Evolutionary conservation across 2,329 filamentous ascomycete species (phyloP).

Genomic region (Claviceps pusilla): DNA sequence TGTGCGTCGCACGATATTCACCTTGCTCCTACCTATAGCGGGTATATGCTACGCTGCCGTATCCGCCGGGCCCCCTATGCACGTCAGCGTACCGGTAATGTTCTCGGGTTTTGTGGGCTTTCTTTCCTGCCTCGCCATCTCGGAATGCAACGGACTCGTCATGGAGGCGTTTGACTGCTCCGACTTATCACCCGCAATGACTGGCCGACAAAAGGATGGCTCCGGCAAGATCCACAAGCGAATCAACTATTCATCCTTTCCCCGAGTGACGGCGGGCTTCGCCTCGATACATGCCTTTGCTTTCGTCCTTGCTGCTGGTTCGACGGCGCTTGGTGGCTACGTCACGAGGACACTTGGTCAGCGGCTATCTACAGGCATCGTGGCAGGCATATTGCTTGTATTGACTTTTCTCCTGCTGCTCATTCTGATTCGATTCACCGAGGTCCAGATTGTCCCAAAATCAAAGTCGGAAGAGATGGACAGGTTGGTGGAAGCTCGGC

Average conservation of each 20-base stretch:
- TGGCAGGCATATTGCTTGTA: conserved; percentile 50
- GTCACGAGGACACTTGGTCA: conserved; percentile 52
- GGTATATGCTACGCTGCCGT: conserved; percentile 53
- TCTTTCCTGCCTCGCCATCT: conserved; percentile 55
- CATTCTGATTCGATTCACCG: conserved; percentile 49
- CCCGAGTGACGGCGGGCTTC: conserved; percentile 56
- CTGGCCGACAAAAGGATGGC: conserved; percentile 33
- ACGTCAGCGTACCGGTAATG: conserved; percentile 47
- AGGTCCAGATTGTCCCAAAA: conserved; percentile 53
- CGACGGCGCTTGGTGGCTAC: conserved; percentile 53
- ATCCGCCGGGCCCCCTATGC: conserved; percentile 45
- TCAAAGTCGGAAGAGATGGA: conserved; percentile 42
- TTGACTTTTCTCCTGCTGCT: conserved; percentile 48
- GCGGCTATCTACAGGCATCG: conserved; percentile 51
- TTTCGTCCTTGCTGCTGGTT: conserved; percentile 53
- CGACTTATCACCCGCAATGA: conserved; percentile 60
- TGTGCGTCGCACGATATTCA: conserved; percentile 52
- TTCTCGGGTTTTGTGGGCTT: conserved; percentile 55
- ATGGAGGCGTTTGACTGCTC: conserved; percentile 77
- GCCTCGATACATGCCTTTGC: conserved; percentile 55
- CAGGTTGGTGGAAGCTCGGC: conserved; percentile 32
- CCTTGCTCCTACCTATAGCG: conserved; percentile 48
- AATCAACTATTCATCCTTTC: conserved; percentile 64
- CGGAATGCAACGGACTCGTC: conserved; percentile 61
- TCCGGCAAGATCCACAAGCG: conserved; percentile 25